phyloP scores from a whole-genome alignment of 495 filamentous ascomycete genomes.

The Trichoderma orchidacearum region DNA sequence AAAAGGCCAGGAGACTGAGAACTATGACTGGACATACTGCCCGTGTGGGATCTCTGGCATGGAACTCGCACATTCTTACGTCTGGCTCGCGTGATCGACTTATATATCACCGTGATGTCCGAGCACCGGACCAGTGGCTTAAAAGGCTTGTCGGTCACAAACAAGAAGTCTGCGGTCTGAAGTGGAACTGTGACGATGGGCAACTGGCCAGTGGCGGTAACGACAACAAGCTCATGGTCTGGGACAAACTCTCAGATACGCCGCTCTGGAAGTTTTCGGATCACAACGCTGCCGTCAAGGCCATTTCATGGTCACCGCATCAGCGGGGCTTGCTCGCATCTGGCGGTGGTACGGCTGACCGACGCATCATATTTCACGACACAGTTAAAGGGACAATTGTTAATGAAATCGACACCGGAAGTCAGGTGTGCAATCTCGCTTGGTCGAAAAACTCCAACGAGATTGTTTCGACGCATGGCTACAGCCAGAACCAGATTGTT shows the following conservation, averaged over 20 bases:
- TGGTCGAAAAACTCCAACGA: constrained; percentile 96
- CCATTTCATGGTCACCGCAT: constrained; percentile 97
- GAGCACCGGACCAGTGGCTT: constrained; percentile 81
- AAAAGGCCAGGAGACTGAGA: constrained; percentile 65
- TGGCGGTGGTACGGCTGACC: constrained; percentile 89
- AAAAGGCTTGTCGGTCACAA: constrained; percentile 85
- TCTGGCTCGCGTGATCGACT: constrained; percentile 87
- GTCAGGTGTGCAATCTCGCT: constrained; percentile 91
- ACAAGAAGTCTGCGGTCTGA: constrained; percentile 95
- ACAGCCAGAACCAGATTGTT: constrained; percentile 93
- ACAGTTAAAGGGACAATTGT: constrained; percentile 64
- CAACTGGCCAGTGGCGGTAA: constrained; percentile 95
- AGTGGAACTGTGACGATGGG: constrained; percentile 91
- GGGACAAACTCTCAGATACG: constrained; percentile 81
- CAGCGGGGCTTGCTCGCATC: constrained; percentile 88
- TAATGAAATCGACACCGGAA: constrained; percentile 86
- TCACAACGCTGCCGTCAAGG: constrained; percentile 91
- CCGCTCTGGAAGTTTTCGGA: constrained; percentile 86
- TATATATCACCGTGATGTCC: constrained; percentile 91
- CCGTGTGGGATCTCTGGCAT: constrained; percentile 80
- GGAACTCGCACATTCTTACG: constrained; percentile 95
- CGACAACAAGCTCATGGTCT: constrained; percentile 96
- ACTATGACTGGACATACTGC: constrained; percentile 95
- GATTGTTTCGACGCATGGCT: constrained; percentile 95
- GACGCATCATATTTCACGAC: constrained; percentile 95